Percentiles rank a stretch among this genome's conserved stretches.
These are phyloP conservation scores for Elongisporangium undulatum DNA, from an alignment of 352 stramenopile genomes.

Conservation along the genomic window DNA sequence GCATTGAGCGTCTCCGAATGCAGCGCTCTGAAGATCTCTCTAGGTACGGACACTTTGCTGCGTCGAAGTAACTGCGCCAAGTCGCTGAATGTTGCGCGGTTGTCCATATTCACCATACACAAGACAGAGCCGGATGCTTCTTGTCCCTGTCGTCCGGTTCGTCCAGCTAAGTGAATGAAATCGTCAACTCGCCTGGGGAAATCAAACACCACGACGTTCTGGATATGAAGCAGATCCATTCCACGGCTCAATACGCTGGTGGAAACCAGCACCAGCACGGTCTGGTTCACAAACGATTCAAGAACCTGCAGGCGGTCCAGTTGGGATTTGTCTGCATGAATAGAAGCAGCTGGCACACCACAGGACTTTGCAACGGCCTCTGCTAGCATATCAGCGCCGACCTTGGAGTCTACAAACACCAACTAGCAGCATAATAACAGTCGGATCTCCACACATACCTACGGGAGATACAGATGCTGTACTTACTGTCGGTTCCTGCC, in stretches of 20 bases:
- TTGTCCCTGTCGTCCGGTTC: conserved; percentile 23
- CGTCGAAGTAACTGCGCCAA: conserved; percentile 28
- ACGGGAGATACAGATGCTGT: not conserved
- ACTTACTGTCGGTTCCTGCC: conserved; percentile 41
- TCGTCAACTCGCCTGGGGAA: conserved; percentile 49
- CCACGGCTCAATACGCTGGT: conserved; percentile 72
- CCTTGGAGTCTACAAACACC: conserved; percentile 68
- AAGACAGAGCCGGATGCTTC: conserved; percentile 20
- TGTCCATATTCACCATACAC: conserved; percentile 40
- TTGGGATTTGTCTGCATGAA: conserved; percentile 67
- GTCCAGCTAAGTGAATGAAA: conserved; percentile 66
- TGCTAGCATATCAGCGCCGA: conserved; percentile 56
- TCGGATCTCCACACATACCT: not conserved
- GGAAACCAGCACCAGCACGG: conserved; percentile 46
- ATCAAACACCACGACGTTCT: conserved; percentile 75
- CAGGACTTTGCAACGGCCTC: conserved; percentile 41
- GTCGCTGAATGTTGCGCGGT: conserved; percentile 35
- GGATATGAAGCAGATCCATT: conserved; percentile 59
- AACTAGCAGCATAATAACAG: conserved; percentile 27
- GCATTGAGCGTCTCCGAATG: conserved; percentile 15
- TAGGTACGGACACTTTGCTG: conserved; percentile 21
- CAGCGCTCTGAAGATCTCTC: conserved; percentile 38
- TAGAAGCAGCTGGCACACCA: conserved; percentile 25
- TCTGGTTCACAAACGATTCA: conserved; percentile 53
- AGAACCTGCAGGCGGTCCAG: conserved; percentile 42